These are phyloP conservation scores for Apostasia shenzhenica DNA, from an alignment of 106 monocot genomes.

Conservation along the genomic window DNA sequence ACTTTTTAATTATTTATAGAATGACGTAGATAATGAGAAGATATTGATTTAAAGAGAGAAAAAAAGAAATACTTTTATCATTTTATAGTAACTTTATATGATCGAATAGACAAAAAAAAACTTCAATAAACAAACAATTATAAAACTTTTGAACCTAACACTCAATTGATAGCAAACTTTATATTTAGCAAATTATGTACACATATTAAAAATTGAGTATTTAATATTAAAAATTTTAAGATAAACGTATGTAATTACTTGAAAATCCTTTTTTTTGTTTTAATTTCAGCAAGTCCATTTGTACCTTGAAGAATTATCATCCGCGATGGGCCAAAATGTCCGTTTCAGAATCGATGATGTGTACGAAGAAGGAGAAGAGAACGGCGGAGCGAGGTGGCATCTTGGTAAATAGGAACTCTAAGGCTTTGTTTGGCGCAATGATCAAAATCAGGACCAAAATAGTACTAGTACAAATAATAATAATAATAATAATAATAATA, in stretches of 20 bases:
- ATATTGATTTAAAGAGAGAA: too few species aligned
- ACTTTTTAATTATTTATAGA: too few species aligned
- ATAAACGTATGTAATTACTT: too few species aligned
- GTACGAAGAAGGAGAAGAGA: conserved; percentile 20
- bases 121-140: too few species aligned
- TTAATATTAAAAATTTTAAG: neutral
- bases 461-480: too few species aligned
- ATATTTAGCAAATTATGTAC: neutral
- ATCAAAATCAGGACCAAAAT: too few species aligned
- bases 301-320: conserved; percentile 25
- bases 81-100: too few species aligned
- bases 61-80: too few species aligned
- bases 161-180: neutral
- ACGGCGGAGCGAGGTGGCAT: conserved; percentile 33
- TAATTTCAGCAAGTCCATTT: conserved; percentile 19
- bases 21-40: too few species aligned
- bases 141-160: too few species aligned
- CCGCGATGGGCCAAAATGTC: conserved; percentile 42
- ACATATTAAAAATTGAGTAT: neutral
- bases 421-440: neutral
- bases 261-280: neutral
- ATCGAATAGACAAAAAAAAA: too few species aligned
- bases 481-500: too few species aligned
- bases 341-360: conserved; percentile 27
- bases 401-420: conserved; percentile 29